phyloP scores from a whole-genome alignment of 2,329 filamentous ascomycete genomes.

The Colletotrichum karsti region DNA sequence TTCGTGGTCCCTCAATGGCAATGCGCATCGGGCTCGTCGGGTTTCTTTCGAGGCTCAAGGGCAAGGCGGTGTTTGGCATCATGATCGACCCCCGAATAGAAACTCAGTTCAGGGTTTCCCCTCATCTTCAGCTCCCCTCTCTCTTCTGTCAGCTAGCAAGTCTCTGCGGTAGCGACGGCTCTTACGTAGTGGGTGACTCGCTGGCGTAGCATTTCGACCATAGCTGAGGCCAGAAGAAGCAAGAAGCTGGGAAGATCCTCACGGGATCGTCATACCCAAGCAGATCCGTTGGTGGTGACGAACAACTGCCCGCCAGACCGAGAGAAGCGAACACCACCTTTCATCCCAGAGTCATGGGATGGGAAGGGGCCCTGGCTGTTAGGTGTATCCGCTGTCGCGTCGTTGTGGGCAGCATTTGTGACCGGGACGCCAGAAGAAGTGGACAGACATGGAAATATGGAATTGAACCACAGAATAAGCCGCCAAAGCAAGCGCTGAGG shows the following conservation, averaged over 20 bases:
- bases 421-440: neutral
- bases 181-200: neutral
- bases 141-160: neutral
- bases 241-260: slow-evolving; percentile 20
- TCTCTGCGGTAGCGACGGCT: neutral
- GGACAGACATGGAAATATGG: neutral
- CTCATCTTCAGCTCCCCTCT: slow-evolving; percentile 19
- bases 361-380: neutral
- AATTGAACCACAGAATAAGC: too few relatives aligned
- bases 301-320: neutral
- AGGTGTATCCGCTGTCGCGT: slow-evolving; percentile 1
- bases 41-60: too few relatives aligned
- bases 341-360: neutral
- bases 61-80: slow-evolving; percentile 1
- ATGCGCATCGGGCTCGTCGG: slow-evolving; percentile 3
- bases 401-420: neutral
- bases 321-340: neutral
- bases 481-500: neutral
- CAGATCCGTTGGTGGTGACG: slow-evolving; percentile 8
- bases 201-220: slow-evolving; percentile 10
- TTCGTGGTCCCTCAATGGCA: neutral
- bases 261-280: slow-evolving; percentile 25
- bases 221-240: slow-evolving; percentile 15
- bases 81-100: slow-evolving; percentile 17
- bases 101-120: slow-evolving; percentile 23